These are phyloP conservation scores for Flaveria sonorensis DNA, from an alignment of 129 eudicot species.

Conservation along the genomic window DNA sequence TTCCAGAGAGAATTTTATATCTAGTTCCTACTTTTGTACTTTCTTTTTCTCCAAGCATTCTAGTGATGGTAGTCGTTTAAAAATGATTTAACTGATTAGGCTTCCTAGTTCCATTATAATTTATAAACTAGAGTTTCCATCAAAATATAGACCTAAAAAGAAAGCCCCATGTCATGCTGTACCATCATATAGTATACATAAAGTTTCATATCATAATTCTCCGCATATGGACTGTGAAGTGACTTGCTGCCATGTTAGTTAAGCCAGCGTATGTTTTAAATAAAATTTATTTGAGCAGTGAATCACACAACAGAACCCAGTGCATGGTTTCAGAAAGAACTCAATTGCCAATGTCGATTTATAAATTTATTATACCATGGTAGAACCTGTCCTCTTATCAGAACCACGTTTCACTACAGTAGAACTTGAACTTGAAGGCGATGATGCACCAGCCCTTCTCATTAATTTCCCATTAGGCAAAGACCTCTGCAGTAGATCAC, in stretches of 20 bases:
- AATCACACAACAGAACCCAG: background rate
- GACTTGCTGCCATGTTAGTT: background rate
- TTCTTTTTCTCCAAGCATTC: constrained; percentile 1
- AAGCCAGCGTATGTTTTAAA: background rate
- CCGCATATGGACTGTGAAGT: constrained; percentile 3
- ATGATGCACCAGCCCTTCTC: constrained; percentile 57
- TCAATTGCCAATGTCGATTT: background rate
- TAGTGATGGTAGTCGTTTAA: background rate
- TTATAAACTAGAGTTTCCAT: background rate
- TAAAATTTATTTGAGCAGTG: background rate
- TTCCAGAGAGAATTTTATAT: background rate
- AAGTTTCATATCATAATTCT: constrained; percentile 10
- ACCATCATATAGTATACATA: background rate
- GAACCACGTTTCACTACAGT: constrained; percentile 49
- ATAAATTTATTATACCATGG: constrained; percentile 46
- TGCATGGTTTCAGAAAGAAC: constrained; percentile 4
- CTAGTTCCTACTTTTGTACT: background rate
- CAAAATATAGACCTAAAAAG: background rate
- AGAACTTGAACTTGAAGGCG: constrained; percentile 39
- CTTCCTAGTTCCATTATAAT: background rate
- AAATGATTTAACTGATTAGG: background rate
- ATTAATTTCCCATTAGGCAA: constrained; percentile 51
- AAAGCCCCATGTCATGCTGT: background rate
- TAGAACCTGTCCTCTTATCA: constrained; percentile 53
- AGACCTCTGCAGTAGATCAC: constrained; percentile 47